Evolutionary conservation across 805 yeast genomes (phyloP), one percentile per base, ranked within the genome.

Genomic region (Wickerhamiella qilinensis): DNA sequence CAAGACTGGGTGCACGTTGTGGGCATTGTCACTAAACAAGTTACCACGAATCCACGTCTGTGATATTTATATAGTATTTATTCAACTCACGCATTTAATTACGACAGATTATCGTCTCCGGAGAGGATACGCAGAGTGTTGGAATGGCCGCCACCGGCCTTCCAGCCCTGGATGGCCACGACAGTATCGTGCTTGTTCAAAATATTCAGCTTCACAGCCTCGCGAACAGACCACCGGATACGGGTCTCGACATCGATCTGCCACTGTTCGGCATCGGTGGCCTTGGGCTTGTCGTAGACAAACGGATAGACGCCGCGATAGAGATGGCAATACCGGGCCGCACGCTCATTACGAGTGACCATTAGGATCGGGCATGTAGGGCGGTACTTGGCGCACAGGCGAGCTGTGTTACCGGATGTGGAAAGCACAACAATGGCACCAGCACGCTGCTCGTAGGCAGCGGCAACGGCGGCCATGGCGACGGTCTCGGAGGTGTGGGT

Each of bases 221-320:
- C 85, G 51, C 75, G 68, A 60, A 88, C 77, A 63, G 95, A 97
- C 76, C 79, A 79, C 65, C 80, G 72, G 62, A 91, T 75, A 71
- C 98, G 83, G 60, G 70, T 71, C 72, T 91, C 97, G 50, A 88
- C 94, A 66, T 91, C 98, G 59, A 77, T 77, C 62, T 83, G 82
- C 98, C 98, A 91, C 73, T 82, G 75, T 56, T 73, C 80, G 38
- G 64, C 59, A 33, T 62, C 63, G 40, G 52, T 39, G 48, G 70
- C 69, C 59, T 68, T 64, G 38, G 62, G 65, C 60, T 72, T 66
- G 45, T 65, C 64, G 72, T 81, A 91, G 54, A 83, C 73, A 68
- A 88, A 85, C 60, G 98, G 98, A 69, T 86, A 91, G 49, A 91
- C 97, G 65, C 98, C 98, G 69, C 98, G 80, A 73, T 82, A 84